These are phyloP conservation scores for Pyrenophora teres DNA, from an alignment of 2,329 filamentous ascomycete genomes.

Conservation along the genomic window DNA sequence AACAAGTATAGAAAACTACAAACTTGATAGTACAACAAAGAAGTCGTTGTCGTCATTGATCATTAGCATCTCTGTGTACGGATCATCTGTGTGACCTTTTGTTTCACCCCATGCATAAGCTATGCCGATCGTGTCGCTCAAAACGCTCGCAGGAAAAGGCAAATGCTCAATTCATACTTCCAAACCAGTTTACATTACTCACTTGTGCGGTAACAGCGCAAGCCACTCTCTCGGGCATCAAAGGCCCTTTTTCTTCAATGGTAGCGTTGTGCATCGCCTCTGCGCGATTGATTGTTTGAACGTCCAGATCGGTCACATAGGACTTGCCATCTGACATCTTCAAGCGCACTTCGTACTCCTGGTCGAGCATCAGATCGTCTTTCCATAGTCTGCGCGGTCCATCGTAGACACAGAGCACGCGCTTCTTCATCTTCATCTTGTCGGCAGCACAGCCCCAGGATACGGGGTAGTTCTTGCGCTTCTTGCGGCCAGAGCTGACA, in stretches of 20 bases:
- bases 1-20: slow-evolving; percentile 1
- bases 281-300: slow-evolving; percentile 87
- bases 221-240: slow-evolving; percentile 72
- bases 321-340: slow-evolving; percentile 68
- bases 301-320: slow-evolving; percentile 91
- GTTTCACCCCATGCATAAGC: slow-evolving; percentile 7
- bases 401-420: slow-evolving; percentile 90
- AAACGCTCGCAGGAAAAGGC: slow-evolving; percentile 7
- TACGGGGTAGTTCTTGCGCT: slow-evolving; percentile 88
- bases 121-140: slow-evolving; percentile 11
- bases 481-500: slow-evolving; percentile 72
- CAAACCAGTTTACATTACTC: slow-evolving; percentile 3
- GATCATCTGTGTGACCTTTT: slow-evolving; percentile 21
- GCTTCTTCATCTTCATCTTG: slow-evolving; percentile 98
- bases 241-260: slow-evolving; percentile 84
- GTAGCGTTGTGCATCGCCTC: slow-evolving; percentile 80
- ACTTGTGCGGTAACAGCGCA: slow-evolving; percentile 6
- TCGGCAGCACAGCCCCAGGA: slow-evolving; percentile 91
- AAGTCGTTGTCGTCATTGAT: slow-evolving; percentile 7
- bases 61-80: slow-evolving; percentile 25
- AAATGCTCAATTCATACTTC: slow-evolving; percentile 5
- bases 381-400: slow-evolving; percentile 87
- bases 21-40: slow-evolving; percentile 15
- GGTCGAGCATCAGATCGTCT: slow-evolving; percentile 98
- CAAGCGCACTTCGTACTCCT: slow-evolving; percentile 90